Evolutionary conservation across 768 basidiomycete genomes (phyloP).

Genomic region (Pleurotus salmoneostramineus): DNA sequence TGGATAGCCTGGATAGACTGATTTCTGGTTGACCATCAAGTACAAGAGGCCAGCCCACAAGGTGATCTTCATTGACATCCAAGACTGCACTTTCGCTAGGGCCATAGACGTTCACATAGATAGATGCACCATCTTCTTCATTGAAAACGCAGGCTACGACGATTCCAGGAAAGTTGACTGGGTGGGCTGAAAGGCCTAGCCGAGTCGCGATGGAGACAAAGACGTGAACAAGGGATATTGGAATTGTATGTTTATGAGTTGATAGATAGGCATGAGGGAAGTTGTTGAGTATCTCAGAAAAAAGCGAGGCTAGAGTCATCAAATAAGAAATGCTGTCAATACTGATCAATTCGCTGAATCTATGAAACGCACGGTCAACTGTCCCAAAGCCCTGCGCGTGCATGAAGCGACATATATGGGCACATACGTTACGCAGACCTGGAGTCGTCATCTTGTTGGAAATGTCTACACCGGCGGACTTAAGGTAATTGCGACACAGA

Average conservation of each 20-base stretch:
- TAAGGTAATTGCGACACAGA: conserved; percentile 36
- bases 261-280: conserved; percentile 59
- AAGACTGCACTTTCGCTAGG: conserved; percentile 27
- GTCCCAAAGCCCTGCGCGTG: conserved; percentile 14
- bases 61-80: conserved; percentile 27
- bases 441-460: conserved; percentile 19
- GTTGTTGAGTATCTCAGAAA: conserved; percentile 43
- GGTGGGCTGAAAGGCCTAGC: conserved; percentile 46
- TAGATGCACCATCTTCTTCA: conserved; percentile 27
- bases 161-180: conserved; percentile 51
- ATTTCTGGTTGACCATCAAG: conserved; percentile 18
- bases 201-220: conserved; percentile 52
- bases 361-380: background rate
- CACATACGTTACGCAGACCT: conserved; percentile 30
- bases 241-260: conserved; percentile 45
- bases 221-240: conserved; percentile 56
- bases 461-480: conserved; percentile 19
- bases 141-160: conserved; percentile 48
- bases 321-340: background rate
- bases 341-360: background rate
- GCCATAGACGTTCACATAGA: conserved; percentile 47
- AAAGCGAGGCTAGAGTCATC: conserved; percentile 26
- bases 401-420: conserved; percentile 49
- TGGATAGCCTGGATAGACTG: conserved; percentile 16
- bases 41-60: conserved; percentile 24